Percentiles rank a stretch among this genome's conserved stretches.
These are phyloP conservation scores for Phytophthora citricola DNA, from an alignment of 352 stramenopile genomes.

Conservation along the genomic window DNA sequence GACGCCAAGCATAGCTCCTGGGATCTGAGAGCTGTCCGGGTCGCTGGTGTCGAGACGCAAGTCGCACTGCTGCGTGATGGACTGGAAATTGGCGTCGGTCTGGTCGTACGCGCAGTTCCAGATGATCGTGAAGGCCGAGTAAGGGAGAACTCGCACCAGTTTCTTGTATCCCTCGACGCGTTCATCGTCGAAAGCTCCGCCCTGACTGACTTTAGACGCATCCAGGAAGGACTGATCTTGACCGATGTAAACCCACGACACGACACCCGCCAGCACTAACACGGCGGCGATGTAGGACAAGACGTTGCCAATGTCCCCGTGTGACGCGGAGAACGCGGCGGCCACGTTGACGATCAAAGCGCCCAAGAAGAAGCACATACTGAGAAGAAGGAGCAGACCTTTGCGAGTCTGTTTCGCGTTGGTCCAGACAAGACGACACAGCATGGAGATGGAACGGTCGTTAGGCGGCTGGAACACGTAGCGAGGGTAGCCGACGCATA, in stretches of 20 bases:
- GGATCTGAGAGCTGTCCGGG: slow-evolving; percentile 53
- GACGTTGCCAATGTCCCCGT: slow-evolving; percentile 37
- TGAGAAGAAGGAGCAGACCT: slow-evolving; percentile 37
- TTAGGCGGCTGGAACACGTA: slow-evolving; percentile 58
- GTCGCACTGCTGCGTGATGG: slow-evolving; percentile 75
- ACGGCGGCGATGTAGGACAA: slow-evolving; percentile 53
- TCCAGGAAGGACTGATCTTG: slow-evolving; percentile 51
- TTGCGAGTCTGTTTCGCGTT: slow-evolving; percentile 32
- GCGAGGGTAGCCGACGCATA: slow-evolving; percentile 49
- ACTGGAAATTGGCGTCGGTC: slow-evolving; percentile 15
- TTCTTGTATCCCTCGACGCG: slow-evolving; percentile 57
- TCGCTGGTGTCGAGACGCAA: slow-evolving; percentile 50
- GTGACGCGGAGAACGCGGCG: slow-evolving; percentile 44
- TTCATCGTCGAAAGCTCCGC: slow-evolving; percentile 50
- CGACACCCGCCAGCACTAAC: slow-evolving; percentile 34
- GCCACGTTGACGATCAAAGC: slow-evolving; percentile 59
- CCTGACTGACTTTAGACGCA: slow-evolving; percentile 37
- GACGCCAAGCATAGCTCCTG: slow-evolving; percentile 57
- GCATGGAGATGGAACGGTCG: slow-evolving; percentile 49
- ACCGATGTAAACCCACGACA: slow-evolving; percentile 49
- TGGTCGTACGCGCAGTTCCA: slow-evolving; percentile 75
- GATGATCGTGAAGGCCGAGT: slow-evolving; percentile 65
- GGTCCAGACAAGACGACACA: slow-evolving; percentile 42
- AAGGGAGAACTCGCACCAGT: slow-evolving; percentile 57
- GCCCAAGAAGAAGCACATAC: slow-evolving; percentile 40